Base-by-base conservation (phyloP, 1,284 basidiomycete genomes). In the Athelia sp. region DNA sequence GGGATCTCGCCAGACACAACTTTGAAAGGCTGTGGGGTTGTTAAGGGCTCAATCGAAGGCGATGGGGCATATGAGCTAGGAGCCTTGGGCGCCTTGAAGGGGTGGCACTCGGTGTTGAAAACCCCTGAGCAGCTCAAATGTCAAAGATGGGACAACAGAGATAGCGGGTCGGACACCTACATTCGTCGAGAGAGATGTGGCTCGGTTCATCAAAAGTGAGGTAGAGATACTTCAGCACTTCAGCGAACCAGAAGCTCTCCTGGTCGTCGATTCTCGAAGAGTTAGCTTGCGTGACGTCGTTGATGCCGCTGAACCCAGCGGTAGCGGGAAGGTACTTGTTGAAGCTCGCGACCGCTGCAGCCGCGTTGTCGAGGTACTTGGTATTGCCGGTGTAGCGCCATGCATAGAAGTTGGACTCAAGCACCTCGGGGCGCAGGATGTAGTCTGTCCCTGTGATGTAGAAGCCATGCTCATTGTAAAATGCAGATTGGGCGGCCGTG, bases 361-460 rank as follows among this genome's bases (percentile, higher is more conserved):
- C 68, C 21, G 78, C 78, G 36, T 75, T 68, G 47, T 77, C 65
- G 22, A 75, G 61, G 56, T 79, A 81, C 57, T 78, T 80, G 2
- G 62, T 57, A 53, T 79, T 70, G 1, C 85, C 87, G 0, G 84
- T 87, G 15, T 73, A 75, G 32, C 86, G 76, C 77, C 78, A 88
- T 3, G 85, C 85, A 54, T 86, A 85, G 69, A 88, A 88, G 68
- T 88, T 89, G 48, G 80, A 84, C 62, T 89, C 87, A n/a, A 89
- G 74, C 23, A 88, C 84, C 65, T 86, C 83, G 3, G 84, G 82
- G 40, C 86, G 81, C 42, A 82, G 68, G 56, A 72, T 65, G 51
- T 78, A 79, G 54, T 82, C 65, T 64, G 63, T 45, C 65, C 43
- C 24, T 54, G 61, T 64, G 71, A 84, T 76, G 61, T 84, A 88